A percentile compares a stretch with the other conserved stretches of the same genome.
These are phyloP conservation scores for Xylariaceae sp. DNA, from an alignment of 2,329 filamentous ascomycete genomes.

Conservation along the genomic window DNA sequence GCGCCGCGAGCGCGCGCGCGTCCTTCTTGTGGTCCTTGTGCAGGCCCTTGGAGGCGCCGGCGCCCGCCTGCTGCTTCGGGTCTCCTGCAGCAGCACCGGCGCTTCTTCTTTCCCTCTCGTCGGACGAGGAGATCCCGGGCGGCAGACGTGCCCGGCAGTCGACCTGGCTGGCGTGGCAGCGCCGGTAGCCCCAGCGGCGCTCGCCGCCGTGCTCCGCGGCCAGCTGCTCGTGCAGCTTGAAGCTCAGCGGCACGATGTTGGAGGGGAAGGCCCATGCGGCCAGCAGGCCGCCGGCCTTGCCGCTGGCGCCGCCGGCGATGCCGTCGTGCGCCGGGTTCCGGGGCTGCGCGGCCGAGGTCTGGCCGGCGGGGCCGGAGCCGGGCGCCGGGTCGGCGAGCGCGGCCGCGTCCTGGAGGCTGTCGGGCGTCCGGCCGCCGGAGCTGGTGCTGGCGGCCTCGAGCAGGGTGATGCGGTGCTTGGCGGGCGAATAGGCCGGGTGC, in stretches of 20 bases:
- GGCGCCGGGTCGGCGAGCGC: conserved; percentile 19
- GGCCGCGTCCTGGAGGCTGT: conserved; percentile 25
- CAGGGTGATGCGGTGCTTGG: conserved; percentile 60
- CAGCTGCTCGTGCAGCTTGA: conserved; percentile 60
- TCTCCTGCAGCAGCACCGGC: conserved; percentile 1
- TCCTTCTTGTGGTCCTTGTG: conserved; percentile 25
- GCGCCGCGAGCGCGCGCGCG: conserved; percentile 14
- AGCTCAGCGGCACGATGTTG: conserved; percentile 64
- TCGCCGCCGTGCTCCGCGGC: conserved; percentile 61
- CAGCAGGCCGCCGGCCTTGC: conserved; percentile 69
- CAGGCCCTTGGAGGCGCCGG: conserved; percentile 16
- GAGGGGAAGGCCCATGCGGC: conserved; percentile 68
- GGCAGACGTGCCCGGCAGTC: conserved; percentile 24
- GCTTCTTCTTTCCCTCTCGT: not conserved
- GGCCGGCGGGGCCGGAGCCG: too few species aligned
- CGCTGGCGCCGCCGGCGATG: conserved; percentile 68
- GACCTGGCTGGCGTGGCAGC: conserved; percentile 26
- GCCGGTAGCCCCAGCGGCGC: conserved; percentile 63
- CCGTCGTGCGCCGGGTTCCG: conserved; percentile 27
- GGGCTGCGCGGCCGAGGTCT: conserved; percentile 12
- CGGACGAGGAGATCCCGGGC: conserved; percentile 8
- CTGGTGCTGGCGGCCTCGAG: conserved; percentile 56
- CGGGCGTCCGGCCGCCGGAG: conserved; percentile 24
- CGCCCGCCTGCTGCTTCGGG: conserved; percentile 1
- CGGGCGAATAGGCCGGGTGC: conserved; percentile 58